A percentile compares a stretch with the other conserved stretches of the same genome.
Evolutionary conservation across 164 flowering plant genomes (phyloP).

Genomic region (Vitis cinerea): DNA sequence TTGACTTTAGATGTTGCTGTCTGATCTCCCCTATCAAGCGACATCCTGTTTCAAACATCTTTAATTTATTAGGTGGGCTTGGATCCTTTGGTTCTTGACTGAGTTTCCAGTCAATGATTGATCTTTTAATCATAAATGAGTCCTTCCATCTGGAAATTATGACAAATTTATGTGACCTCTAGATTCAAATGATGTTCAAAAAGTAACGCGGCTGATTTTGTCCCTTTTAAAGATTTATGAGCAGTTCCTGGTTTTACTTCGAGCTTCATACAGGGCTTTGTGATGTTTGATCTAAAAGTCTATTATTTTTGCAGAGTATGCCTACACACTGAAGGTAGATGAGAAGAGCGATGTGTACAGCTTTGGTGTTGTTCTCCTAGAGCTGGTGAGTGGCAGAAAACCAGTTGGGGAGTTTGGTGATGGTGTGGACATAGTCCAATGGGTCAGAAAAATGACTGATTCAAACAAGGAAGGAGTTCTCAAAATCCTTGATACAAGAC

Average conservation of each 20-base stretch:
- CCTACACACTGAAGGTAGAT: slow-evolving; percentile 92
- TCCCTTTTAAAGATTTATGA: not conserved
- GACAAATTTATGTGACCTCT: not conserved
- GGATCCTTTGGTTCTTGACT: not conserved
- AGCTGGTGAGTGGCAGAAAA: slow-evolving; percentile 78
- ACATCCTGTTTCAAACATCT: no score
- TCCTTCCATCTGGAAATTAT: not conserved
- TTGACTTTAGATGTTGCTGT: slow-evolving; percentile 2
- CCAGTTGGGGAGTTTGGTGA: slow-evolving; percentile 99
- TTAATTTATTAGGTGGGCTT: not conserved
- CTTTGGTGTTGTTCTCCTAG: slow-evolving; percentile 91
- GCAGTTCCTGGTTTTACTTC: not conserved
- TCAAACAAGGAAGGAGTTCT: slow-evolving; percentile 81
- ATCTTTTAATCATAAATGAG: not conserved
- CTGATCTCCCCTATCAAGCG: no score
- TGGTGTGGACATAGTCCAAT: slow-evolving; percentile 97
- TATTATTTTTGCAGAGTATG: slow-evolving; percentile 62
- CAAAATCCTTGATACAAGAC: slow-evolving; percentile 78
- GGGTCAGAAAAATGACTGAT: slow-evolving; percentile 90
- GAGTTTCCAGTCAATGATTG: not conserved
- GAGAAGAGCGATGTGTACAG: slow-evolving; percentile 98
- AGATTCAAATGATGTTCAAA: no score
- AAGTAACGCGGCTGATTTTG: no score
- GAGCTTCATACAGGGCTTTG: not conserved
- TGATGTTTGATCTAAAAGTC: not conserved